Evolutionary conservation across 306 rosid genomes (phyloP).

Genomic region (Fragaria nilgerrensis): DNA sequence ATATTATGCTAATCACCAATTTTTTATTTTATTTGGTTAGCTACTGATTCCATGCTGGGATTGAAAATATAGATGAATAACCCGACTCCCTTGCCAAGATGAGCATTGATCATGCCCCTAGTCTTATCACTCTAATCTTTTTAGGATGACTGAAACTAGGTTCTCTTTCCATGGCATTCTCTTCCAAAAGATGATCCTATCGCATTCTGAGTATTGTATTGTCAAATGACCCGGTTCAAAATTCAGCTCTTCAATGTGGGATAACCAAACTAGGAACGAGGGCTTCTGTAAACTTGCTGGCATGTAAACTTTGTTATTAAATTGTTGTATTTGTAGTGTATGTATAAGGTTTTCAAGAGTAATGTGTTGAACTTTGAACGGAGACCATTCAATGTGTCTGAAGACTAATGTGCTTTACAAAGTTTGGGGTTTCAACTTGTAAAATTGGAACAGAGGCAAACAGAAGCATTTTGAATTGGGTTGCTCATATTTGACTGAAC

Average conservation of each 20-base stretch:
- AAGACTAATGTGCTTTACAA: background rate
- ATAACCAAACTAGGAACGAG: background rate
- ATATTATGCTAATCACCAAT: background rate
- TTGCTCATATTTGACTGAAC: too few species aligned
- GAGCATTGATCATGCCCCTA: too few species aligned
- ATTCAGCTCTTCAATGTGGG: background rate
- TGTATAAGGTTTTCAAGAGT: background rate
- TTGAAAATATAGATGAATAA: background rate
- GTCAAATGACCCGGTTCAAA: background rate
- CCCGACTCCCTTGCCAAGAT: background rate
- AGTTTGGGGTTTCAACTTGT: background rate
- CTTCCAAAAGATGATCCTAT: background rate
- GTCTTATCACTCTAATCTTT: background rate
- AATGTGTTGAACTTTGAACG: background rate
- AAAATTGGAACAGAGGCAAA: too few species aligned
- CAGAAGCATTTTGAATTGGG: too few species aligned
- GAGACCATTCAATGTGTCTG: background rate
- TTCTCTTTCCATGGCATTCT: background rate
- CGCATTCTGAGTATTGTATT: background rate
- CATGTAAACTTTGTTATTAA: background rate
- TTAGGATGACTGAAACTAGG: background rate
- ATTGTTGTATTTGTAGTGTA: conserved; percentile 1
- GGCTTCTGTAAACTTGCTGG: background rate
- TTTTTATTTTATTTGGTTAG: background rate
- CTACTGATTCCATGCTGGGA: background rate